Base-by-base conservation (phyloP, 2,329 filamentous ascomycete genomes). In the Hypoxylon sp. region DNA sequence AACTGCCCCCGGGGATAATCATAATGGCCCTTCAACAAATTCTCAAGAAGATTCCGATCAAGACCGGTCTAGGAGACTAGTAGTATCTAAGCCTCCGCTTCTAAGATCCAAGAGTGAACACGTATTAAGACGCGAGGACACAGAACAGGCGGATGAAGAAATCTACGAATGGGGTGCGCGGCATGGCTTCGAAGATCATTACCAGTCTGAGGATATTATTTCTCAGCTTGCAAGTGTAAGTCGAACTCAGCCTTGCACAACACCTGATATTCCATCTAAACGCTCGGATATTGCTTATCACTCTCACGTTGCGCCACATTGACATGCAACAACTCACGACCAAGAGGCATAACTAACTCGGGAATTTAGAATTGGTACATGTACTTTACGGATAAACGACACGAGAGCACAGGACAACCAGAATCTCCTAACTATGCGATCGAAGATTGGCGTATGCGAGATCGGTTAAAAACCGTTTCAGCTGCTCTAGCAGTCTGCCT, bases 341-440 rank as follows among this genome's bases (percentile, higher is more conserved):
- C 14, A 38, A 19, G 56, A 30, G 10, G 38, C 19, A 49, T 25
- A 41, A 43, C 71, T 75, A 57, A 72, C 67, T 66, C 63, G 17
- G 62, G n/a, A 30, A 32, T 67, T 60, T 80, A 97, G 92, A 97
- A 93, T 73, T 99, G 97, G 89, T 98, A 97, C 84, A 98, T 98
- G 95, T 99, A 99, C 82, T 99, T 93, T 80, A 98, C 95, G 70
- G 96, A 99, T 80, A 98, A 98, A 81, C 91, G 95, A 58, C 96
- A 99, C 81, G 96, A 98, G 79, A 96, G 93, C 21, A 95, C 93
- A 36, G 96, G 94, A 21, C 93, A 94, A 72, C 93, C 94, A 14
- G 93, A 94, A 77, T 86, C 89, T 57, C 86, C 85, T 17, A 79
- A 82, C 25, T 88, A 87, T 72, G 85, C 89, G 69, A 82, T 97